Conservation (phyloP, 2,329 filamentous ascomycete genomes). For the Fusarium sarcochroum region DNA sequence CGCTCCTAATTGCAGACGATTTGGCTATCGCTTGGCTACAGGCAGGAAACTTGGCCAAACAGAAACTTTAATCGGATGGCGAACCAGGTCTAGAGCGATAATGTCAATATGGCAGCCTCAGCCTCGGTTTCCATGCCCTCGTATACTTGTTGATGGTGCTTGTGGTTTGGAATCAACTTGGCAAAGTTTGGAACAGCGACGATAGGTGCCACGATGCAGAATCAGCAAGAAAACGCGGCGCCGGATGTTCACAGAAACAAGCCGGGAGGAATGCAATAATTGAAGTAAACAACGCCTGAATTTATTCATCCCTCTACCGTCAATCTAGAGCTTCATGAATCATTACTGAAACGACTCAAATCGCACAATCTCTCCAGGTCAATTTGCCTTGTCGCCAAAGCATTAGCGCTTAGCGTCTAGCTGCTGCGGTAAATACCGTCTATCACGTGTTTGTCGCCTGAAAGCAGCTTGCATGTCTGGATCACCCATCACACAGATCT, state of each 20-base stretch:
- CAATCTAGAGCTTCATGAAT: slow-evolving; percentile 28
- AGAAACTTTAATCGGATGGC: no score
- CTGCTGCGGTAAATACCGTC: no score
- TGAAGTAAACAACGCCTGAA: background rate
- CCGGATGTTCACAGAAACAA: background rate
- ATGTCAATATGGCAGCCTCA: no score
- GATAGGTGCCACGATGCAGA: background rate
- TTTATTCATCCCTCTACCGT: slow-evolving; percentile 3
- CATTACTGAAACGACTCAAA: slow-evolving; percentile 17
- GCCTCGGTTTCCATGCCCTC: no score
- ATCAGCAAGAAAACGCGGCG: background rate
- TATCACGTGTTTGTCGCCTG: background rate
- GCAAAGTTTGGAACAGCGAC: no score
- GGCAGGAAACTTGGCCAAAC: background rate
- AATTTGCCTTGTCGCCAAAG: no score
- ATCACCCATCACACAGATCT: no score
- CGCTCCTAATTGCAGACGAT: no score
- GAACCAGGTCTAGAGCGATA: no score
- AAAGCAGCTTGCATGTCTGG: background rate
- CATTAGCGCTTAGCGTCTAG: background rate
- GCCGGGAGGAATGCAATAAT: no score
- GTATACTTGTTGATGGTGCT: no score
- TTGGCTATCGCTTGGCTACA: background rate
- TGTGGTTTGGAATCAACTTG: no score
- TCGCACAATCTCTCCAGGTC: background rate